Percentiles rank a stretch among this genome's conserved stretches.
phyloP scores from a whole-genome alignment of 805 yeast genomes.

The Groenewaldozyma salmanticensis region DNA sequence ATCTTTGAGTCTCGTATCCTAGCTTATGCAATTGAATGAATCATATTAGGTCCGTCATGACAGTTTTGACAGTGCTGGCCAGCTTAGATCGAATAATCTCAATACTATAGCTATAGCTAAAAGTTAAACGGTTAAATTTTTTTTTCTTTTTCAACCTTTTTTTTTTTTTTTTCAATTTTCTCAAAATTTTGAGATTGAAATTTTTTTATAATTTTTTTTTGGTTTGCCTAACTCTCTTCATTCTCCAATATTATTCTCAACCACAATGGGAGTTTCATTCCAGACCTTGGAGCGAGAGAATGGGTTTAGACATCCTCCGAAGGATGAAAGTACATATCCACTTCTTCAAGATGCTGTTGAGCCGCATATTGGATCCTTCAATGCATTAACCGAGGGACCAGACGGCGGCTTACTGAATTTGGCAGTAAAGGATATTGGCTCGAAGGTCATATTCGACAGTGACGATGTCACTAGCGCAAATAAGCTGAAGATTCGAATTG shows the following conservation, averaged over 20 bases:
- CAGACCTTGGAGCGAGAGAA: conserved; percentile 81
- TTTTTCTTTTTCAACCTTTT: too few species aligned
- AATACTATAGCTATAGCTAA: too few species aligned
- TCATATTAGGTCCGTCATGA: too few species aligned
- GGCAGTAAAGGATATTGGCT: conserved; percentile 83
- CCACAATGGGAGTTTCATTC: conserved; percentile 39
- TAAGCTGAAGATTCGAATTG: conserved; percentile 76
- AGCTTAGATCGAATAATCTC: too few species aligned
- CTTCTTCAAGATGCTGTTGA: conserved; percentile 78
- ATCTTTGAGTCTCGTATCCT: too few species aligned
- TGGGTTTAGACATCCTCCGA: conserved; percentile 82
- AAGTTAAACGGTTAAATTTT: too few species aligned
- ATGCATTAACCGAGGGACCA: conserved; percentile 86
- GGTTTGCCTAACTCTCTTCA: too few species aligned
- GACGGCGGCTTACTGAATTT: conserved; percentile 64
- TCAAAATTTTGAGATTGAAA: too few species aligned
- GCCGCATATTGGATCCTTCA: conserved; percentile 94
- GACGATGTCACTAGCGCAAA: conserved; percentile 68
- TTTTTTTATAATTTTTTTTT: too few species aligned
- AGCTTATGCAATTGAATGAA: too few species aligned
- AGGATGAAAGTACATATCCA: conserved; percentile 74
- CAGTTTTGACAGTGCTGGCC: too few species aligned
- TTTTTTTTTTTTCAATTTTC: too few species aligned
- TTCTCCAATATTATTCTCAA: background rate
- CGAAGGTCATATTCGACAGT: conserved; percentile 76